Percentiles rank a stretch among this genome's conserved stretches.
Conservation (phyloP, 179 eudicot species). For the Camellia oleifera region DNA sequence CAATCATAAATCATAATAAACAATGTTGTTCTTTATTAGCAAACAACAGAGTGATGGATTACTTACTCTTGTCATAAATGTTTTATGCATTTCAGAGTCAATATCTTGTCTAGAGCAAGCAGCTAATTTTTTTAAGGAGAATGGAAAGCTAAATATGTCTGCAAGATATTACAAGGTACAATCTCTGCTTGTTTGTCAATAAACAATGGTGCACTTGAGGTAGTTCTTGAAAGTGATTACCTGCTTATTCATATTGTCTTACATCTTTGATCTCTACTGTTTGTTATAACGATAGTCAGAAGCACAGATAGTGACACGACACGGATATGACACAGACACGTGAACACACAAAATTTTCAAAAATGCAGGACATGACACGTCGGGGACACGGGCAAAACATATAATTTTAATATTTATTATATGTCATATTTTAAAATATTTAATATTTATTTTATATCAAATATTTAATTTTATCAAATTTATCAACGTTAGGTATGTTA, state of each 20-base stretch:
- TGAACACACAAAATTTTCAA: too few species aligned
- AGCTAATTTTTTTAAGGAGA: constrained; percentile 63
- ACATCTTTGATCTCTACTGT: background rate
- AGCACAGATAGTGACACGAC: too few species aligned
- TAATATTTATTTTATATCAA: too few species aligned
- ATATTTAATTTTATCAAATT: too few species aligned
- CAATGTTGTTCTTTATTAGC: background rate
- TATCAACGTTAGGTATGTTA: too few species aligned
- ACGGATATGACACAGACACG: too few species aligned
- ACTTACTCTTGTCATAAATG: background rate
- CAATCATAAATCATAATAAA: background rate
- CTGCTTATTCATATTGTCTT: background rate
- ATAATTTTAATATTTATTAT: too few species aligned
- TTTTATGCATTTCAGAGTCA: constrained; percentile 51
- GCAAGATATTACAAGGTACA: constrained; percentile 90
- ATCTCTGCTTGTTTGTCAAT: background rate
- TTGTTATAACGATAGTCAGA: too few species aligned
- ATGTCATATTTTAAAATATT: too few species aligned
- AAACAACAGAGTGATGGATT: background rate
- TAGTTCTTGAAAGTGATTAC: background rate
- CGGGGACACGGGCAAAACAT: too few species aligned
- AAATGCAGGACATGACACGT: too few species aligned
- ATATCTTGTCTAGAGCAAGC: constrained; percentile 69
- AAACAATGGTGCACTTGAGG: background rate
- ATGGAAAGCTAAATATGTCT: constrained; percentile 81